A percentile compares a stretch with the other conserved stretches of the same genome.
phyloP scores from a whole-genome alignment of 1,284 basidiomycete species.

The Cryptococcus sp. region DNA sequence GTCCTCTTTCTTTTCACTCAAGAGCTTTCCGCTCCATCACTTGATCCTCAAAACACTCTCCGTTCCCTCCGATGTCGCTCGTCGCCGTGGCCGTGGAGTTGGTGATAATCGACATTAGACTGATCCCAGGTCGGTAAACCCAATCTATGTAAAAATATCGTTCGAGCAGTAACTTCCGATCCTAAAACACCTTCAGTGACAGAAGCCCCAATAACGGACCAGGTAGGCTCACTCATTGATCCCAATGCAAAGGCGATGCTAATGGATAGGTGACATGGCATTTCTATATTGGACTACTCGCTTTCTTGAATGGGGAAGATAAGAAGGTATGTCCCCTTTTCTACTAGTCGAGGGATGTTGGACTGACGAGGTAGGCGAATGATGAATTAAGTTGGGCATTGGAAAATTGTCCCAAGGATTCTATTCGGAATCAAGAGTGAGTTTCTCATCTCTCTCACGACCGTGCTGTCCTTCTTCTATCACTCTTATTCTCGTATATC shows the following conservation, averaged over 20 bases:
- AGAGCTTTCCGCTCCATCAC: neutral
- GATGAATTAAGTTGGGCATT: constrained; percentile 77
- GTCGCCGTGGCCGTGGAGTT: too few species aligned
- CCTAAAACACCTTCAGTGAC: constrained; percentile 73
- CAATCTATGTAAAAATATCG: constrained; percentile 84
- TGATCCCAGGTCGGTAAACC: constrained; percentile 74
- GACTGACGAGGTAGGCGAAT: constrained; percentile 57
- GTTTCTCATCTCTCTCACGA: neutral
- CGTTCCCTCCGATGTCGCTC: neutral
- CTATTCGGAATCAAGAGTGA: constrained; percentile 74
- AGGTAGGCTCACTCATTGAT: constrained; percentile 53
- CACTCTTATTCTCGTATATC: neutral
- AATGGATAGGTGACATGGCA: constrained; percentile 64
- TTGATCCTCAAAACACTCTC: neutral
- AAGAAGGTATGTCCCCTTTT: constrained; percentile 55
- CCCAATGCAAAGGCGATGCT: neutral
- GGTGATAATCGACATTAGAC: too few species aligned
- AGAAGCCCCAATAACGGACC: constrained; percentile 75
- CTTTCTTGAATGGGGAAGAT: constrained; percentile 89
- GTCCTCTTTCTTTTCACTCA: constrained; percentile 26
- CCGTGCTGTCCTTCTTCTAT: neutral
- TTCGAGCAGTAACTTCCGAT: constrained; percentile 81
- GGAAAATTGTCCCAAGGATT: constrained; percentile 66
- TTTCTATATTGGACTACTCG: constrained; percentile 91
- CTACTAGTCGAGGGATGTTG: neutral